These are phyloP conservation scores for Platismatia glauca DNA, from an alignment of 495 filamentous ascomycete species.

Conservation along the genomic window DNA sequence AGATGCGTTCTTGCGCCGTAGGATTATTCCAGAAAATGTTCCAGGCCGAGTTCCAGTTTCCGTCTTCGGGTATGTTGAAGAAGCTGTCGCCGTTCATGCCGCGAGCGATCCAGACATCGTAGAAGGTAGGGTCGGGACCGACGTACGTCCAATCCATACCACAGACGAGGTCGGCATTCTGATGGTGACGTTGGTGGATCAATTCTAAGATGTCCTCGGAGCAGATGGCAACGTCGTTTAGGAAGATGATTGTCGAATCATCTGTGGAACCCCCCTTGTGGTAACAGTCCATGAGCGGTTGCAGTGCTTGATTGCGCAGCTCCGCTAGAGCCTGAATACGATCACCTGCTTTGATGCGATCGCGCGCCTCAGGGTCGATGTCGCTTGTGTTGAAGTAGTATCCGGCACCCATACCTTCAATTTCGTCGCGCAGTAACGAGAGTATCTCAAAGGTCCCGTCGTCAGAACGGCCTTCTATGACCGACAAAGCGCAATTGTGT, in stretches of 20 bases:
- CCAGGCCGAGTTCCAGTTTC: constrained; percentile 34
- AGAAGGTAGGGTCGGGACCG: constrained; percentile 35
- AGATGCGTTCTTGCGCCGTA: constrained; percentile 20
- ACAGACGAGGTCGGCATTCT: constrained; percentile 44
- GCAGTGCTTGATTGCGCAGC: constrained; percentile 39
- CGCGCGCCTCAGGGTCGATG: constrained; percentile 28
- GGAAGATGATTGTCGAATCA: constrained; percentile 39
- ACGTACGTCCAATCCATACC: constrained; percentile 45
- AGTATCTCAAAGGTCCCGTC: constrained; percentile 46
- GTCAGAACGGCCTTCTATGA: constrained; percentile 41
- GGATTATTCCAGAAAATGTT: constrained; percentile 26
- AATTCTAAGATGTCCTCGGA: constrained; percentile 47
- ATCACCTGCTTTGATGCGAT: constrained; percentile 16
- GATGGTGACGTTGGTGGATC: constrained; percentile 34
- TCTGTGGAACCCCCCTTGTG: constrained; percentile 3
- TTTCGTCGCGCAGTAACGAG: constrained; percentile 24
- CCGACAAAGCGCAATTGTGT: constrained; percentile 38
- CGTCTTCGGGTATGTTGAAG: constrained; percentile 39
- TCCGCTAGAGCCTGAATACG: constrained; percentile 36
- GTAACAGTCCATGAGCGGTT: constrained; percentile 29
- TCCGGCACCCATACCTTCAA: constrained; percentile 29
- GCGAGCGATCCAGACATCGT: constrained; percentile 45
- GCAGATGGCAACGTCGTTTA: constrained; percentile 43
- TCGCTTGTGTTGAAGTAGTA: constrained; percentile 33
- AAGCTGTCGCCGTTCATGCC: constrained; percentile 41